These are phyloP conservation scores for Theobroma grandiflorum DNA, from an alignment of 441 rosid genomes.

Conservation along the genomic window DNA sequence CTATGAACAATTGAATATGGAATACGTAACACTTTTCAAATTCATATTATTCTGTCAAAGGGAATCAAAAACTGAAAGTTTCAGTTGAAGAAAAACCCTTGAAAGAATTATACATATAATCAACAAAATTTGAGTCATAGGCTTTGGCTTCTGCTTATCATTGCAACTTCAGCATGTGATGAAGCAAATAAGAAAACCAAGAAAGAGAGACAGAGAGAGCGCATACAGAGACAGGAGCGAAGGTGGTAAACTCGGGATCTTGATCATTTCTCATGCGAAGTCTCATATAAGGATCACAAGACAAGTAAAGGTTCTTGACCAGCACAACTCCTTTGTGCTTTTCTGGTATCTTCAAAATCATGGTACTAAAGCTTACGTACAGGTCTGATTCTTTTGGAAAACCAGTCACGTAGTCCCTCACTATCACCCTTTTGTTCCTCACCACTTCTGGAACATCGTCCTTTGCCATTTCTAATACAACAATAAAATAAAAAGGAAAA, in stretches of 20 bases:
- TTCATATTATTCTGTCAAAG: too few species aligned
- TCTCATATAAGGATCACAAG: constrained; percentile 35
- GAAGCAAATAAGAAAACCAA: not conserved
- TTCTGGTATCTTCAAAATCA: constrained; percentile 16
- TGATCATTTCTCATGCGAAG: not conserved
- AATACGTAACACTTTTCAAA: too few species aligned
- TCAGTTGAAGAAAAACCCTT: too few species aligned
- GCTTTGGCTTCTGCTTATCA: too few species aligned
- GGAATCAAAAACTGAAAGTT: too few species aligned
- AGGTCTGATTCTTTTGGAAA: constrained; percentile 35
- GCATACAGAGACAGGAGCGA: constrained; percentile 10
- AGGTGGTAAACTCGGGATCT: not conserved
- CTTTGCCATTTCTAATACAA: too few species aligned
- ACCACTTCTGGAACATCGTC: not conserved
- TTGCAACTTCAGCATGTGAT: too few species aligned
- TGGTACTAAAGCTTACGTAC: not conserved
- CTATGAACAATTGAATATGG: too few species aligned
- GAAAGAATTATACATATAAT: too few species aligned
- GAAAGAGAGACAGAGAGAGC: not conserved
- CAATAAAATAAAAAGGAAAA: too few species aligned
- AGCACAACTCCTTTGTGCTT: constrained; percentile 21
- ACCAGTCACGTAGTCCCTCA: constrained; percentile 29
- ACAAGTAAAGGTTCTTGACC: constrained; percentile 41
- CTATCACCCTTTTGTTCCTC: constrained; percentile 37
- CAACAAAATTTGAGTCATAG: too few species aligned